These are phyloP conservation scores for Stropharia rugosoannulata DNA, from an alignment of 768 basidiomycete species.

Conservation along the genomic window DNA sequence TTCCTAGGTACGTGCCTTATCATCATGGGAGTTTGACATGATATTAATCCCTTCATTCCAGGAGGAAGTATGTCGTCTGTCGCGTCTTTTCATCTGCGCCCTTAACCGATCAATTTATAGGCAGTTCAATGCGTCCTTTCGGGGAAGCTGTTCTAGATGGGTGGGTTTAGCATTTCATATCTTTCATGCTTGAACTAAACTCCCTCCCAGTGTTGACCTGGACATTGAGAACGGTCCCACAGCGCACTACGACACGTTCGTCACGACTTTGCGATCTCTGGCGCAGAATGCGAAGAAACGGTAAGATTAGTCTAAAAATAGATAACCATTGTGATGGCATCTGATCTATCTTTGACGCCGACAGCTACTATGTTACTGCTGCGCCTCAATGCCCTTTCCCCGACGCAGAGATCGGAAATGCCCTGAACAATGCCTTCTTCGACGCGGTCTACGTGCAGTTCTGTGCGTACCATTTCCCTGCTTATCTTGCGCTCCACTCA, in stretches of 20 bases:
- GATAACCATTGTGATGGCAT: not conserved
- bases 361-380: constrained; percentile 63
- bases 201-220: constrained; percentile 49
- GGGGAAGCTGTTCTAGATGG: constrained; percentile 70
- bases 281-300: constrained; percentile 47
- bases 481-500: not conserved
- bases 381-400: constrained; percentile 71
- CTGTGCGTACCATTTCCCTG: constrained; percentile 32
- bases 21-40: not conserved
- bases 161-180: constrained; percentile 28
- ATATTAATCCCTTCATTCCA: constrained; percentile 9
- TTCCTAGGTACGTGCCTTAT: constrained; percentile 50
- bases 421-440: constrained; percentile 59
- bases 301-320: constrained; percentile 24
- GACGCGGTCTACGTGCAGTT: constrained; percentile 77
- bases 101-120: constrained; percentile 18
- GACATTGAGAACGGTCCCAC: constrained; percentile 67
- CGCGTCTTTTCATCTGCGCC: not conserved
- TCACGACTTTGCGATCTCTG: constrained; percentile 49
- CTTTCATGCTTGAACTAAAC: not conserved
- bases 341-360: not conserved
- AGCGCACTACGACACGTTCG: constrained; percentile 51
- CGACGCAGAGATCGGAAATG: constrained; percentile 58
- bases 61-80: constrained; percentile 28
- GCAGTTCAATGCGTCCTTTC: constrained; percentile 55